phyloP scores from a whole-genome alignment of 495 filamentous ascomycete genomes.

The Daldinia childiae region DNA sequence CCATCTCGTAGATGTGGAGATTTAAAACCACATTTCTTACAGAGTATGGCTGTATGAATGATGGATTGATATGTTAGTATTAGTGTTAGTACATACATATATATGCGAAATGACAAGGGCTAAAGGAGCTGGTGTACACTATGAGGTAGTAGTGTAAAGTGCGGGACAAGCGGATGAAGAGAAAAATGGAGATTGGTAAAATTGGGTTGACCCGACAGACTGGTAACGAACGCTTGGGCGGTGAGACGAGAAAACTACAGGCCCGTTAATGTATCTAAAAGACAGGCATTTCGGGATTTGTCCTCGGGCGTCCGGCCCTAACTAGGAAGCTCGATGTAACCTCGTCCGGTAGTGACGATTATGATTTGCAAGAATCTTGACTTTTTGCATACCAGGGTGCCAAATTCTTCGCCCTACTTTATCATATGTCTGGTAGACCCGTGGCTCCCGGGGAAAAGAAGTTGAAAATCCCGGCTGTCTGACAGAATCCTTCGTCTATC shows the following conservation, averaged over 20 bases:
- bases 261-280: conserved; percentile 4
- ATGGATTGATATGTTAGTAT: conserved; percentile 1
- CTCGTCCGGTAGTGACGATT: conserved; percentile 30
- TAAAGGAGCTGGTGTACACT: conserved; percentile 19
- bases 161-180: conserved; percentile 31
- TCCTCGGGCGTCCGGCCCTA: conserved; percentile 30
- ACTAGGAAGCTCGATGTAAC: conserved; percentile 38
- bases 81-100: background rate
- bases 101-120: conserved; percentile 12
- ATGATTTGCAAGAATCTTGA: conserved; percentile 31
- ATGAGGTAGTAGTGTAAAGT: background rate
- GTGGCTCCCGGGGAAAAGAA: background rate
- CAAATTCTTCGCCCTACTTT: conserved; percentile 5
- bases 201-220: conserved; percentile 37
- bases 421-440: conserved; percentile 13
- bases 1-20: background rate
- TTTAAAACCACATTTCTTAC: conserved; percentile 5
- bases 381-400: conserved; percentile 4
- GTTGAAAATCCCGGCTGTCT: conserved; percentile 21
- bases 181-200: conserved; percentile 25
- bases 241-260: conserved; percentile 33
- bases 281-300: conserved; percentile 34
- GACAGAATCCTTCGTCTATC: conserved; percentile 9
- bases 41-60: conserved; percentile 1
- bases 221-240: conserved; percentile 40